These are phyloP conservation scores for Oryza coarctata DNA, from an alignment of 176 grass and related monocot species.

Conservation along the genomic window DNA sequence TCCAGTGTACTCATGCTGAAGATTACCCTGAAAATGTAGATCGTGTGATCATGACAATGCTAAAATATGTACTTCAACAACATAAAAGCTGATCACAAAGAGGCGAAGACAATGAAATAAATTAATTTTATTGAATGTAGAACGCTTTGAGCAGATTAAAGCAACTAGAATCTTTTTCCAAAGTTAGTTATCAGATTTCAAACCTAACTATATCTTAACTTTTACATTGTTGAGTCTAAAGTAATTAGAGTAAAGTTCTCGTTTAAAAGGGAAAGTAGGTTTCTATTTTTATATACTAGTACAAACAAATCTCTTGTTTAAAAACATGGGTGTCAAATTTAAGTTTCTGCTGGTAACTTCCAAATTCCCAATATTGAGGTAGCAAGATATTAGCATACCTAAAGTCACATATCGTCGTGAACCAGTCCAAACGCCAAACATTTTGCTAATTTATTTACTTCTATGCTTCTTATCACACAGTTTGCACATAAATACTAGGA, in stretches of 20 bases:
- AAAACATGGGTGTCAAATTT: not conserved
- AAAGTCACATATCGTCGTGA: not conserved
- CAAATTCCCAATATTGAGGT: not conserved
- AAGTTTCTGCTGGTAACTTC: not conserved
- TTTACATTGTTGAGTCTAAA: conserved; percentile 1
- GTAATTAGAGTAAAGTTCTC: conserved; percentile 5
- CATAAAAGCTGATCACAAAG: not conserved
- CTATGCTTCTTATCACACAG: not conserved
- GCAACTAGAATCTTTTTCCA: conserved; percentile 14
- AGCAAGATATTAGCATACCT: not conserved
- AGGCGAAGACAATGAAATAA: not conserved
- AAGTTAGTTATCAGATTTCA: conserved; percentile 29
- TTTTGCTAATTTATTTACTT: not conserved
- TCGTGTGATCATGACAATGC: conserved; percentile 9
- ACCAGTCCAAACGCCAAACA: not conserved
- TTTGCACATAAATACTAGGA: too few species aligned
- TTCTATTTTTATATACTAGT: not conserved
- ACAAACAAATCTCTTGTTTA: not conserved
- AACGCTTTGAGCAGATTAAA: conserved; percentile 33
- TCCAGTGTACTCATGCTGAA: conserved; percentile 84
- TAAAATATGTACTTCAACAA: not conserved
- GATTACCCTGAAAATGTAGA: conserved; percentile 66
- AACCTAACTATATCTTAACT: conserved; percentile 8
- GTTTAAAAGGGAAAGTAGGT: not conserved
- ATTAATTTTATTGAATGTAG: not conserved